Base-by-base conservation (phyloP, 495 filamentous ascomycete species). In the Penicillium tannophilum region DNA sequence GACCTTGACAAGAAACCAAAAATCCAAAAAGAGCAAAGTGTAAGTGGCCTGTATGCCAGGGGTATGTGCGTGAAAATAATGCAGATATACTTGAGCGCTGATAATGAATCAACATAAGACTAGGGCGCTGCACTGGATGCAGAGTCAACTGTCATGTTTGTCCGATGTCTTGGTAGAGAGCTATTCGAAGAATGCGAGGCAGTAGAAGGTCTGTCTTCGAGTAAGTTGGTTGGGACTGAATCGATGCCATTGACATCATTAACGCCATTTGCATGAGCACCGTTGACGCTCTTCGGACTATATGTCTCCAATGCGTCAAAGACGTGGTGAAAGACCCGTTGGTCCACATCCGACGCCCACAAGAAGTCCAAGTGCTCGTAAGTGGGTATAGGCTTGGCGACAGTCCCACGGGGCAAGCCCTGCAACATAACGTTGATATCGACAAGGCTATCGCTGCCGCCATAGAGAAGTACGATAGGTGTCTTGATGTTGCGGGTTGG, bases 361-460 rank as follows among this genome's bases (percentile, higher is more conserved):
- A 98, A 77, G 68, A 98, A 96, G 71, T 98, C 94, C 36, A 98
- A 82, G 72, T 98, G 94, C 67, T 98, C 94, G 67, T 95, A 98
- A 59, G 96, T 90, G 5, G 87, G 83, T 49, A 98, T 88, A 62
- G 89, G 86, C 55, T 85, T 93, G 12, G 91, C 90, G 14, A 92
- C 76, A 6, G 93, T 98, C 63, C 90, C 88, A 11, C 78, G 78
- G 0, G 94, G 94, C 19, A 98, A 77, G 60, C 96, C 92, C 66
- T 86, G 86, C 35, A 96, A 76, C 92, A 98, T 96, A 56, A 93
- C 86, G 24, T 87, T 78, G 66, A 98, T 97, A 65, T 98, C 92
- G n/a, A 98, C 91, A 14, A 98, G 79, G 42, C 91, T 96, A 68
- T 98, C 94, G 56, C 85, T 92, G 10, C 91, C 94, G 24, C 94